Base-by-base conservation (phyloP, 2,329 filamentous ascomycete species). In the Aureobasidium sp. region DNA sequence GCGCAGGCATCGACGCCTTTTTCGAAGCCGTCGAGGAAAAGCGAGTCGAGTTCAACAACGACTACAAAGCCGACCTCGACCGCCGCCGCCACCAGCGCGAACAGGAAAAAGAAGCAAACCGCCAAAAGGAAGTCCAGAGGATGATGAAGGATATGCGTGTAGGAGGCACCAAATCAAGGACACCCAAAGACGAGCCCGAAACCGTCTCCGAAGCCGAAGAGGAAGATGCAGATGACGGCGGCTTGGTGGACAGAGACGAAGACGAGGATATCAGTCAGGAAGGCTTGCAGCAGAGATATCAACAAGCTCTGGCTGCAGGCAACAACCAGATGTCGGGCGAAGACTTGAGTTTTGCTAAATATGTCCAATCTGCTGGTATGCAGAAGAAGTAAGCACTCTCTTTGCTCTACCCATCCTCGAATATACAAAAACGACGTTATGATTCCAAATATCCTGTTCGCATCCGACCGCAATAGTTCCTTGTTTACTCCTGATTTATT, bases 61-160 rank as follows among this genome's bases (percentile, higher is more conserved):
- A 97, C 72, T 99, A 99, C 76, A 88, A 88, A 66, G 94, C 94
- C 0, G 94, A 97, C 75, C 81, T 97, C 62, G 90, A 97, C 76
- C 84, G 86, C 65, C 84, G 90, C 71, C 82, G 86, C 65, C 83
- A 84, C 64, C 86, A 93, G 73, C 84, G 91, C 27, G 90, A 95
- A 64, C 83, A 88, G 64, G 82, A 86, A 67, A 93, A 92, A 78
- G 81, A 84, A 64, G 82, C 82, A 63, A 77, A 84, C 31, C 82
- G 91, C 49, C 87, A 96, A 70, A 84, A 87, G 70, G 92, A 99
- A 73, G 77, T 99, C 31, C 90, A 89, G 64, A 91, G 90, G 78
- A 85, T 99, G 80, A 96, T 99, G 91, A 88, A 88, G 72, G 93
- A 94, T 68, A 96, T 99, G 90, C 81, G 81, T 59, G 82, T 90